Conservation (phyloP, 139 green algal species). For the Limnomonas spitsbergensis region DNA sequence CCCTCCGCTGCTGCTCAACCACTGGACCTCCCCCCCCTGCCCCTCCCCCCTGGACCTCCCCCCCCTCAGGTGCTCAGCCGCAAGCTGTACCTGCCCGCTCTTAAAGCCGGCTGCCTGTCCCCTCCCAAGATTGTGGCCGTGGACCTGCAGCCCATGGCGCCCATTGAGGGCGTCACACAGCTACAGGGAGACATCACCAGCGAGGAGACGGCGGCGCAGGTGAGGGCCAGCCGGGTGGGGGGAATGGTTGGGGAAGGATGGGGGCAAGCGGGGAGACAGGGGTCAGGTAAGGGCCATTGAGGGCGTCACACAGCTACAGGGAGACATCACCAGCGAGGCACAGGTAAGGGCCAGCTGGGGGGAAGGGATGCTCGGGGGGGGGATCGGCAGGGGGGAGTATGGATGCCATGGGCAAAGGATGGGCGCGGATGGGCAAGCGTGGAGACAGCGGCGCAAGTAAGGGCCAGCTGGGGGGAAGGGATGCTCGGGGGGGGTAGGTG, state of each 20-base stretch:
- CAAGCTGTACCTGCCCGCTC: constrained; percentile 84
- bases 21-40: too few species aligned
- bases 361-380: too few species aligned
- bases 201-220: constrained; percentile 35
- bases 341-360: constrained; percentile 25
- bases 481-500: too few species aligned
- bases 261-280: neutral
- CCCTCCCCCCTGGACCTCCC: too few species aligned
- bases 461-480: neutral
- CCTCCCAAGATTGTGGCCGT: constrained; percentile 91
- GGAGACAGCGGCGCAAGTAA: constrained; percentile 29
- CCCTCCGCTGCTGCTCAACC: too few species aligned
- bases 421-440: too few species aligned
- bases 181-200: constrained; percentile 95
- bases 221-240: constrained; percentile 2
- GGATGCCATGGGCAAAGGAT: too few species aligned
- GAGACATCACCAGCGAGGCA: constrained; percentile 83
- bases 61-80: constrained; percentile 79
- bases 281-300: too few species aligned
- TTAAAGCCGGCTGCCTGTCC: constrained; percentile 36
- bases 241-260: too few species aligned
- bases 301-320: constrained; percentile 89
- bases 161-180: constrained; percentile 90
- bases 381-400: too few species aligned
- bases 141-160: constrained; percentile 97